Evolutionary conservation across 306 rosid genomes (phyloP).

Genomic region (Mimosa bimucronata): DNA sequence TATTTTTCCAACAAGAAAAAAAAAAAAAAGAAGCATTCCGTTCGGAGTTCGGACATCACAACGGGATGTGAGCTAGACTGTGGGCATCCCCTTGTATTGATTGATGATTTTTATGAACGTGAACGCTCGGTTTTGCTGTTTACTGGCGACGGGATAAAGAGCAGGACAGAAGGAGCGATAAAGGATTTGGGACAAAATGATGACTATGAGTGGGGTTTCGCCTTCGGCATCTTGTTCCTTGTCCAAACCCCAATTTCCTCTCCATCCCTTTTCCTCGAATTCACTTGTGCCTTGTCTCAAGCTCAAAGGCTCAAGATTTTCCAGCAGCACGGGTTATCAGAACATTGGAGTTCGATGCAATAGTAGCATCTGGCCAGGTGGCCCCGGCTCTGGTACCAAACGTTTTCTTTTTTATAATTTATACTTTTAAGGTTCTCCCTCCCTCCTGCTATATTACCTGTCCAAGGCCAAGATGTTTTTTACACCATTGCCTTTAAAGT

Average conservation of each 20-base stretch:
- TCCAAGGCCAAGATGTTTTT: background rate
- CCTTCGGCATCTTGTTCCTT: slow-evolving; percentile 44
- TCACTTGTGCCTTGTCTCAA: slow-evolving; percentile 31
- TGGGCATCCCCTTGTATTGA: no score
- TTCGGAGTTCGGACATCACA: no score
- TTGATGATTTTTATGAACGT: no score
- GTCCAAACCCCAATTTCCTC: slow-evolving; percentile 35
- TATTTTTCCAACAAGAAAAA: no score
- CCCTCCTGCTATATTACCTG: background rate
- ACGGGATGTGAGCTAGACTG: no score
- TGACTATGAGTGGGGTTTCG: slow-evolving; percentile 48
- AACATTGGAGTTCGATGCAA: slow-evolving; percentile 48
- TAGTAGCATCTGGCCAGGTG: slow-evolving; percentile 56
- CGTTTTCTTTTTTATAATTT: background rate
- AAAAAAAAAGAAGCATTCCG: no score
- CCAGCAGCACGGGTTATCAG: slow-evolving; percentile 37
- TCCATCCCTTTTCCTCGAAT: slow-evolving; percentile 33
- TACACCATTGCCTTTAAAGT: background rate
- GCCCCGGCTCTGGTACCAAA: slow-evolving; percentile 58
- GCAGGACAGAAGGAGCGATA: background rate
- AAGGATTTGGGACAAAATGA: slow-evolving; percentile 54
- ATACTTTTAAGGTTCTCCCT: background rate
- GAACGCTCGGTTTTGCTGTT: no score
- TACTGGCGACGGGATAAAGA: no score
- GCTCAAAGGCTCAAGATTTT: slow-evolving; percentile 35